These are phyloP conservation scores for Myxozyma lipomycoides DNA, from an alignment of 805 yeast species.

Conservation along the genomic window DNA sequence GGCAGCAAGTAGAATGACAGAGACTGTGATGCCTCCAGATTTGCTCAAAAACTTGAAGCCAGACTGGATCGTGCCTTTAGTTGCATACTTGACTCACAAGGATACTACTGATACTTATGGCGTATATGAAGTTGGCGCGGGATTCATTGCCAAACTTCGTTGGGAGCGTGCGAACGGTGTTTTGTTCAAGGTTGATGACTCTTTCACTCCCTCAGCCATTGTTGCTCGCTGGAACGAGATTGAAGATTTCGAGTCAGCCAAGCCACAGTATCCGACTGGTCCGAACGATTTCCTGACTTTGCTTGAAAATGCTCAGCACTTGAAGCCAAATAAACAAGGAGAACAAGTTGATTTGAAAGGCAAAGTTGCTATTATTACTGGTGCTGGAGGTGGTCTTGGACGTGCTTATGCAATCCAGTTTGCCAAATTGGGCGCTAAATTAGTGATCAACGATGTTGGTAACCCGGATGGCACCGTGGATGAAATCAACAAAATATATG, in stretches of 20 bases:
- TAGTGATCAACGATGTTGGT: slow-evolving; percentile 83
- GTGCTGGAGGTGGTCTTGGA: slow-evolving; percentile 94
- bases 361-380: slow-evolving; percentile 88
- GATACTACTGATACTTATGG: slow-evolving; percentile 61
- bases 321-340: slow-evolving; percentile 61
- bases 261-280: slow-evolving; percentile 63
- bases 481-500: slow-evolving; percentile 53
- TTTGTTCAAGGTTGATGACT: slow-evolving; percentile 68
- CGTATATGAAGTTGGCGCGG: slow-evolving; percentile 91
- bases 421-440: slow-evolving; percentile 91
- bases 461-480: slow-evolving; percentile 70
- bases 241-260: slow-evolving; percentile 53
- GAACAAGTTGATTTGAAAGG: slow-evolving; percentile 57
- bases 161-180: slow-evolving; percentile 94
- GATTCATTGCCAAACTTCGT: slow-evolving; percentile 83
- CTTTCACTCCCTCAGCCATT: slow-evolving; percentile 82
- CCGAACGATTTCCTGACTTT: slow-evolving; percentile 67
- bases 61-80: slow-evolving; percentile 88
- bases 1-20: slow-evolving; percentile 96
- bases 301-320: slow-evolving; percentile 47
- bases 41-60: slow-evolving; percentile 76
- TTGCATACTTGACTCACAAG: slow-evolving; percentile 72
- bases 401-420: slow-evolving; percentile 79
- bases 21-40: slow-evolving; percentile 79
- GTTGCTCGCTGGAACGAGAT: slow-evolving; percentile 62